Percentiles rank a stretch among this genome's conserved stretches.
phyloP scores from a whole-genome alignment of 495 filamentous ascomycete species.

The Hypomontagnella monticulosa region DNA sequence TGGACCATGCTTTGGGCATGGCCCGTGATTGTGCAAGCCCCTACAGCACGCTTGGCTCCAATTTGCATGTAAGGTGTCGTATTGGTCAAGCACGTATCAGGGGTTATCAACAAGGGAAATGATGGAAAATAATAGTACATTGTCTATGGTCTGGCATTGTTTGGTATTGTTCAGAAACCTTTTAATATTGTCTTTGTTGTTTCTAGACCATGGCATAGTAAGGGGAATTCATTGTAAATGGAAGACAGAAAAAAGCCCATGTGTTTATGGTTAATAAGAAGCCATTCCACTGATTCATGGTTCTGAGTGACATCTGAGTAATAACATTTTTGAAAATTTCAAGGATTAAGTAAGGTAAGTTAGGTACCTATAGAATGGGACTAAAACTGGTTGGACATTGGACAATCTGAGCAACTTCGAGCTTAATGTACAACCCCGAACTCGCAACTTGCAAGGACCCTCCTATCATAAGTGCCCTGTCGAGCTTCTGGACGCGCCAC shows the following conservation, averaged over 20 bases:
- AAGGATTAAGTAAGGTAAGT: no score
- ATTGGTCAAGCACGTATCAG: slow-evolving; percentile 32
- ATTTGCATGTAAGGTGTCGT: slow-evolving; percentile 33
- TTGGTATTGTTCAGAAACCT: slow-evolving; percentile 15
- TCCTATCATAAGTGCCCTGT: neutral
- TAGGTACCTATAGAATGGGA: neutral
- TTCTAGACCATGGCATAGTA: neutral
- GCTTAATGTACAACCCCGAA: slow-evolving; percentile 1
- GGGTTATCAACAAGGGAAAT: slow-evolving; percentile 25
- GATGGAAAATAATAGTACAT: slow-evolving; percentile 3
- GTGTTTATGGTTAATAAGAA: no score
- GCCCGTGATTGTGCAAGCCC: slow-evolving; percentile 37
- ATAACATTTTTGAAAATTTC: no score
- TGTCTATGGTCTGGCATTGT: slow-evolving; percentile 20
- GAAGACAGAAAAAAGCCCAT: neutral
- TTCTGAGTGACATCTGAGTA: no score
- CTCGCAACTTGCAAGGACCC: slow-evolving; percentile 14
- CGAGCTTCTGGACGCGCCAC: slow-evolving; percentile 8
- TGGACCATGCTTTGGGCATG: slow-evolving; percentile 31
- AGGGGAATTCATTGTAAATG: slow-evolving; percentile 4
- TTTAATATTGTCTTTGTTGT: no score
- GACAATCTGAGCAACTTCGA: slow-evolving; percentile 18
- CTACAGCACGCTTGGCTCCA: slow-evolving; percentile 34
- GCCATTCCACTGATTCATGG: no score
- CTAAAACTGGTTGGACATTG: neutral